Conservation (phyloP, 2,329 filamentous ascomycete genomes). For the Stemphylium vesicarium region DNA sequence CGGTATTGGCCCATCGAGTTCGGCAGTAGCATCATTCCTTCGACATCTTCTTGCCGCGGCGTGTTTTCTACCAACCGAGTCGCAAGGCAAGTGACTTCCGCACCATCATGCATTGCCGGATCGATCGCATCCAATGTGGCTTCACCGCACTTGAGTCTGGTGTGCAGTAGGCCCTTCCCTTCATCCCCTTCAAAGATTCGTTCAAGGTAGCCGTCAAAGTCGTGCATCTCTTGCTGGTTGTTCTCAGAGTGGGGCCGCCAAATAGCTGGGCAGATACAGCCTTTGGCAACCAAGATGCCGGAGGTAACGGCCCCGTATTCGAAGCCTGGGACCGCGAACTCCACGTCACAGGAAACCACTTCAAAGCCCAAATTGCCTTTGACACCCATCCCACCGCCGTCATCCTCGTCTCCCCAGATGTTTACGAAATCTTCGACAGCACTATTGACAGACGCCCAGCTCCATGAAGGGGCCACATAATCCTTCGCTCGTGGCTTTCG, state of each 20-base stretch:
- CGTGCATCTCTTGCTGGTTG: not conserved
- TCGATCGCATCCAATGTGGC: constrained; percentile 12
- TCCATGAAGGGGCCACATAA: constrained; percentile 15
- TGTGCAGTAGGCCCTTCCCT: not conserved
- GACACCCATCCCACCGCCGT: not conserved
- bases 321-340: constrained; percentile 6
- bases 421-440: constrained; percentile 6
- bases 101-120: constrained; percentile 8
- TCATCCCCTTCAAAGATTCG: not conserved
- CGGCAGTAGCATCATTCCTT: constrained; percentile 11
- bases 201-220: not conserved
- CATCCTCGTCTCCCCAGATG: constrained; percentile 1
- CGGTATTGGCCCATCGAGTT: not conserved
- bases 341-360: constrained; percentile 8
- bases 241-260: not conserved
- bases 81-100: constrained; percentile 12
- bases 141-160: not conserved
- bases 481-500: constrained; percentile 1
- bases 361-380: constrained; percentile 7
- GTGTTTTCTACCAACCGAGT: constrained; percentile 4
- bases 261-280: not conserved
- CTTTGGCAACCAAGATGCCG: constrained; percentile 5
- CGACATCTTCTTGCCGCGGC: constrained; percentile 6
- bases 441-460: constrained; percentile 11
- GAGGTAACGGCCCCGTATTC: constrained; percentile 8